phyloP scores from a whole-genome alignment of 1,284 basidiomycete genomes.

The Puccinia polysora region DNA sequence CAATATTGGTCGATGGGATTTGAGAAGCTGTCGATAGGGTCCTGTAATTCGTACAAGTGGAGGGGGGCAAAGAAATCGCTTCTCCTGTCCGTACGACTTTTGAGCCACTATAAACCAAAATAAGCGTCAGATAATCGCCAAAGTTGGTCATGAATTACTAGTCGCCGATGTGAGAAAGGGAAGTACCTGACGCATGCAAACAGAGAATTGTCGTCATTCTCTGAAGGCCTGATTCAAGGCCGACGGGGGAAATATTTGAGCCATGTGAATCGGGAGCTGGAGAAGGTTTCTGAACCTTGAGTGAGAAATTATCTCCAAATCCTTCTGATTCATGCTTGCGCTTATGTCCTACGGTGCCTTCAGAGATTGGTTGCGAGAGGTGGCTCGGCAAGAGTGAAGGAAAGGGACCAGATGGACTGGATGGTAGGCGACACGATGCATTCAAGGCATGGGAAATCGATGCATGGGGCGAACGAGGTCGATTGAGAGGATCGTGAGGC shows the following conservation, averaged over 20 bases:
- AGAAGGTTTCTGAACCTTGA: conserved; percentile 4
- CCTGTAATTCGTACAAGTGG: conserved; percentile 42
- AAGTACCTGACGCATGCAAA: conserved; percentile 38
- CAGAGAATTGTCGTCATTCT: conserved; percentile 40
- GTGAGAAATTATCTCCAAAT: not conserved
- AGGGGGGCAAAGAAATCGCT: conserved; percentile 41
- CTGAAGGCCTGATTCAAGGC: conserved; percentile 26
- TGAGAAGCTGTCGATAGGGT: conserved; percentile 34
- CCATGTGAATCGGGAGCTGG: not conserved
- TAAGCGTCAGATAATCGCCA: not conserved
- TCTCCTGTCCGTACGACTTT: conserved; percentile 44
- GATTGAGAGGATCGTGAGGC: not conserved
- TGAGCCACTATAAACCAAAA: conserved; percentile 33
- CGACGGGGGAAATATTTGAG: conserved; percentile 2
- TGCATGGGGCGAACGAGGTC: not conserved
- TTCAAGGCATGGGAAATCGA: not conserved
- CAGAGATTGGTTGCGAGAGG: not conserved
- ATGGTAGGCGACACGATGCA: not conserved
- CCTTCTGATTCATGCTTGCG: conserved; percentile 11
- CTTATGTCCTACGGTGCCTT: not conserved
- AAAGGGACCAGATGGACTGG: conserved; percentile 7
- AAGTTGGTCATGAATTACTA: not conserved
- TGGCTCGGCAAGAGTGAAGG: conserved; percentile 7
- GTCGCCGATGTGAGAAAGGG: not conserved
- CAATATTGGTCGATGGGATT: conserved; percentile 27